phyloP scores from a whole-genome alignment of 2,329 filamentous ascomycete species.

The Penicillium sp. region DNA sequence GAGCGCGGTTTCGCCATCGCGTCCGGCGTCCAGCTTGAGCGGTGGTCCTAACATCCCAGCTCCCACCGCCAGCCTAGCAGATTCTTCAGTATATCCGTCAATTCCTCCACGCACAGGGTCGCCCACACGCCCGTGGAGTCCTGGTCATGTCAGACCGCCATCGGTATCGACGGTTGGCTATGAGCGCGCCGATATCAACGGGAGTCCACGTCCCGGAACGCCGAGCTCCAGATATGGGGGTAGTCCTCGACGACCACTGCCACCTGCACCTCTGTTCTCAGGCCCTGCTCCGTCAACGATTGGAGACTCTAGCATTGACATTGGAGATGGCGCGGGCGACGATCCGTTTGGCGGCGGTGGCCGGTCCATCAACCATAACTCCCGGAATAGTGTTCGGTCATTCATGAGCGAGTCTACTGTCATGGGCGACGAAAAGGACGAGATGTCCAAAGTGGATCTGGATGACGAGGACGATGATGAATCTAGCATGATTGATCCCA shows the following conservation, averaged over 20 bases:
- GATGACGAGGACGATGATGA: constrained; percentile 42
- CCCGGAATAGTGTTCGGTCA: constrained; percentile 54
- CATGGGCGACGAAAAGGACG: constrained; percentile 50
- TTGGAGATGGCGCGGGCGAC: constrained; percentile 58
- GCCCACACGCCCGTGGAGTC: constrained; percentile 47
- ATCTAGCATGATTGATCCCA: constrained; percentile 55
- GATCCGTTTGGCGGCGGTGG: constrained; percentile 63
- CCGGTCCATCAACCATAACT: constrained; percentile 42
- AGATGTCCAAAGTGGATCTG: constrained; percentile 39
- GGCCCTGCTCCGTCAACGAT: constrained; percentile 42
- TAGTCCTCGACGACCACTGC: constrained; percentile 78
- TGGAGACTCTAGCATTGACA: constrained; percentile 42
- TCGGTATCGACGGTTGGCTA: constrained; percentile 60
- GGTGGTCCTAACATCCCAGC: constrained; percentile 40
- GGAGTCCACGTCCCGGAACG: constrained; percentile 81
- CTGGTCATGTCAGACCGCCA: constrained; percentile 66
- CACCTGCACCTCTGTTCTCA: constrained; percentile 79
- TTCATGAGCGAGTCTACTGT: constrained; percentile 56
- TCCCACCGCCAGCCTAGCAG: constrained; percentile 31
- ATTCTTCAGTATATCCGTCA: constrained; percentile 36
- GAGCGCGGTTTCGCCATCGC: constrained; percentile 30
- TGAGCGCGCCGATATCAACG: constrained; percentile 83
- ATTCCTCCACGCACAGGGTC: constrained; percentile 34
- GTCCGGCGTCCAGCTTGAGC: constrained; percentile 41
- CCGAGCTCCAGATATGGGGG: constrained; percentile 84